Evolutionary conservation across 2,329 filamentous ascomycete species (phyloP).

Genomic region (Fusarium chuoi): DNA sequence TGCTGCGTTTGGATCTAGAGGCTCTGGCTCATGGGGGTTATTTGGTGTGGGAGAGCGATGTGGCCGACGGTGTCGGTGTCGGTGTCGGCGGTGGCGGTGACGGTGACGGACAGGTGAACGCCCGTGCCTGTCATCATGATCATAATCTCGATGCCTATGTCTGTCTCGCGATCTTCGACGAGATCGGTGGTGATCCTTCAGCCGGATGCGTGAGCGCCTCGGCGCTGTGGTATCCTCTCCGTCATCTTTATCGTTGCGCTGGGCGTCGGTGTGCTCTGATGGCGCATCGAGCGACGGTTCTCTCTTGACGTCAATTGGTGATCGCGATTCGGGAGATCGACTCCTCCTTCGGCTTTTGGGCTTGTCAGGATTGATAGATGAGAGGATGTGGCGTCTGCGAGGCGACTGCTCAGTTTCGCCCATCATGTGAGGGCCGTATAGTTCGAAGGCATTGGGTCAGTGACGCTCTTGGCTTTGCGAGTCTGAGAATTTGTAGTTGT

Average conservation of each 20-base stretch:
- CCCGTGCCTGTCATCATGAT: constrained; percentile 36
- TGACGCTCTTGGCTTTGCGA: neutral
- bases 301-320: constrained; percentile 10
- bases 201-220: constrained; percentile 47
- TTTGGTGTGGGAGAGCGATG: constrained; percentile 58
- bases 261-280: constrained; percentile 5
- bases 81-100: too few species aligned
- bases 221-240: constrained; percentile 41
- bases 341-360: constrained; percentile 17
- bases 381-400: constrained; percentile 59
- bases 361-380: constrained; percentile 56
- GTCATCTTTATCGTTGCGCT: constrained; percentile 29
- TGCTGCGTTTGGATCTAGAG: constrained; percentile 75
- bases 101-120: constrained; percentile 45
- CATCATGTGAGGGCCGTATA: constrained; percentile 47
- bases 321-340: constrained; percentile 14
- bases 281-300: constrained; percentile 6
- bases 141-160: constrained; percentile 23
- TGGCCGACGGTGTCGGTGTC: constrained; percentile 47
- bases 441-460: constrained; percentile 18
- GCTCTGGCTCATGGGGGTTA: constrained; percentile 58
- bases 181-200: constrained; percentile 47
- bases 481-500: neutral
- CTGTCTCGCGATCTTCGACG: constrained; percentile 41
- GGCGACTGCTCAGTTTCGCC: constrained; percentile 48